These are phyloP conservation scores for Wickerhamomyces sp. DNA, from an alignment of 1,139 yeast species.

Conservation along the genomic window DNA sequence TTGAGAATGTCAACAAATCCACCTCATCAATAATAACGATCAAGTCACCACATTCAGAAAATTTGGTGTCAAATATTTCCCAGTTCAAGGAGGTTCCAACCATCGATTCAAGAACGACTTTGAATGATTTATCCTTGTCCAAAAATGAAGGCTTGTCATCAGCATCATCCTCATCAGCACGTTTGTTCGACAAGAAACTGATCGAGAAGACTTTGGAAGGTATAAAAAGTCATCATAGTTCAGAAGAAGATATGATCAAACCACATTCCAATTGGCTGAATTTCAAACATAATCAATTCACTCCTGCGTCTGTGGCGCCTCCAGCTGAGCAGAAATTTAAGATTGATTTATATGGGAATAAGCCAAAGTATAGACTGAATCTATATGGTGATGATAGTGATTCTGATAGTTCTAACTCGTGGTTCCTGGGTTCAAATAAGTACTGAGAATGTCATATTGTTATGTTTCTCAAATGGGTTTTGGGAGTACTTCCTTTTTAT, in stretches of 20 bases:
- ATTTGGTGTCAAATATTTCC: neutral
- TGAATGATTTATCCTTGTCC: too few species aligned
- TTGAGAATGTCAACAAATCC: neutral
- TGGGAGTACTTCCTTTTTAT: too few species aligned
- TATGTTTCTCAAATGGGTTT: neutral
- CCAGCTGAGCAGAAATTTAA: conserved; percentile 11
- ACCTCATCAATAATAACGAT: neutral
- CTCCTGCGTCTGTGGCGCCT: neutral
- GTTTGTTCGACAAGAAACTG: conserved; percentile 18
- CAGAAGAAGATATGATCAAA: neutral
- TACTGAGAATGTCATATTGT: conserved; percentile 1
- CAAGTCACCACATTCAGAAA: neutral
- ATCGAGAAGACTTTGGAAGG: conserved; percentile 20
- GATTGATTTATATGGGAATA: conserved; percentile 22
- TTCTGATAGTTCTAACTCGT: conserved; percentile 1
- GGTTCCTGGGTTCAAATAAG: conserved; percentile 22
- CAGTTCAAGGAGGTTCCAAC: neutral
- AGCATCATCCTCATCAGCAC: conserved; percentile 2
- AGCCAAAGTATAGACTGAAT: conserved; percentile 17
- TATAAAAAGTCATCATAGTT: neutral
- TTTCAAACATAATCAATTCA: conserved; percentile 1
- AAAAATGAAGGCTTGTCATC: too few species aligned
- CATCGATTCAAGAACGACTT: conserved; percentile 1
- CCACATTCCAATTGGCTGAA: conserved; percentile 9
- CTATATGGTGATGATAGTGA: conserved; percentile 19